Evolutionary conservation across 2,329 filamentous ascomycete genomes (phyloP), one percentile per base, ranked within the genome.

Genomic region (Aspergillus bombycis): DNA sequence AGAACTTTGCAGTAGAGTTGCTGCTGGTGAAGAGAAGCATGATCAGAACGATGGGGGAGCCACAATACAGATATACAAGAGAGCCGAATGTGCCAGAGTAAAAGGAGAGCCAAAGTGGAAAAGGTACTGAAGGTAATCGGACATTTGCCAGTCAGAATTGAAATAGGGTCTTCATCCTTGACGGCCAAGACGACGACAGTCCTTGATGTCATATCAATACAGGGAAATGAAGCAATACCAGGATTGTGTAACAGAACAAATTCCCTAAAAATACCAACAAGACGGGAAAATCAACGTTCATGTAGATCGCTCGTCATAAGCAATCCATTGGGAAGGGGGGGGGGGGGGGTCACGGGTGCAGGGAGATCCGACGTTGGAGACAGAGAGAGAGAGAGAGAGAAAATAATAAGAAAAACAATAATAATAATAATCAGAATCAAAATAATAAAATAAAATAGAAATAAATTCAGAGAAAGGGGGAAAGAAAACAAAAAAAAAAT

Each of bases 1-100:
- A 67, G 71, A 70, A 63, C 65, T 79, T 60, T 75, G 79, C 64
- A 74, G 72, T 62, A 77, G 67, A 59, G 76, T 75, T 75, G 74
- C 62, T 70, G 62, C 64, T 57, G 38, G 50, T 63, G 58, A 57
- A 62, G 57, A 65, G 62, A 54, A 65, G 58, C 58, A 71, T 66
- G 57, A 67, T 74, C 67, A 76, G 72, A 65, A 67, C 23, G 45
- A 64, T 30, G 64, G 57, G 57, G 58, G 67, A 68, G 66, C 57
- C 64, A 58, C 61, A 58, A 62, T 62, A 65, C 53, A 38, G 59
- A 62, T 64, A 58, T 59, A 53, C 57, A 53, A 61, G 32, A 50
- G 60, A 61, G 53, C 62, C 23, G 30, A 53, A 62, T 46, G 57
- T 55, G 26, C n/a, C 52, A 63, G 19, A n/a, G 36, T 9, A 54